Evolutionary conservation across 1,284 basidiomycete species (phyloP), one percentile per base, ranked within the genome.

Genomic region (Moesziomyces parantarcticus): DNA sequence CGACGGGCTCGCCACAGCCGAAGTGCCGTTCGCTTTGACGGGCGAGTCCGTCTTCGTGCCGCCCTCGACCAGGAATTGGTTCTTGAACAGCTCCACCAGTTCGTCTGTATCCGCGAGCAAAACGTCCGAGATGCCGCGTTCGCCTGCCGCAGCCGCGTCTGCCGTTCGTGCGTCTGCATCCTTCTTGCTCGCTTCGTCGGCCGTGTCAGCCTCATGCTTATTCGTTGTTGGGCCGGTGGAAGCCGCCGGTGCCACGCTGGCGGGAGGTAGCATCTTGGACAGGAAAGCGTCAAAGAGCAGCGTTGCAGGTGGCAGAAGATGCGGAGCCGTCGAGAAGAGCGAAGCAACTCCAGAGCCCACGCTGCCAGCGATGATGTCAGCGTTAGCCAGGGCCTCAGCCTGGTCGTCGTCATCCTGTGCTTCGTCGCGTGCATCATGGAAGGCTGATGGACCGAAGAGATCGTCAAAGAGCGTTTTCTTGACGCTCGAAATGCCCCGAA

Each of bases 391-490:
- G 13, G 40, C 13, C n/a, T 23, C 47, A 23, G 56, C 61, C 16
- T 56, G 48, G 26, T 64, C 67, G 21, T 68, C 58, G 10, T 67
- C 57, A 5, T 64, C 56, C 14, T 48, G 48, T 2, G 45, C 54
- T 16, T 55, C 48, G 16, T 47, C 58, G 18, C 50, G 54, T 10
- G 58, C 57, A n/a, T 63, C 50, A 21, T 13, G 89, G 89, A 74
- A 64, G 20, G 65, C 43, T 41, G 90, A 88, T 58, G 87, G 86
- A 48, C 92, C 92, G 77, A 94, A 94, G 64, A 94, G 90, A 77
- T 94, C 92, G 77, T 92, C 90, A 84, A 94, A 92, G 7, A 94
- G 84, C 16, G 91, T 90, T 66, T 87, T 87, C 62, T 90, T 91
- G 26, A 87, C 84, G 14, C 88, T 84, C 2, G 90, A 91, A 60